These are phyloP conservation scores for Lactarius psammicola DNA, from an alignment of 768 basidiomycete species.

Conservation along the genomic window DNA sequence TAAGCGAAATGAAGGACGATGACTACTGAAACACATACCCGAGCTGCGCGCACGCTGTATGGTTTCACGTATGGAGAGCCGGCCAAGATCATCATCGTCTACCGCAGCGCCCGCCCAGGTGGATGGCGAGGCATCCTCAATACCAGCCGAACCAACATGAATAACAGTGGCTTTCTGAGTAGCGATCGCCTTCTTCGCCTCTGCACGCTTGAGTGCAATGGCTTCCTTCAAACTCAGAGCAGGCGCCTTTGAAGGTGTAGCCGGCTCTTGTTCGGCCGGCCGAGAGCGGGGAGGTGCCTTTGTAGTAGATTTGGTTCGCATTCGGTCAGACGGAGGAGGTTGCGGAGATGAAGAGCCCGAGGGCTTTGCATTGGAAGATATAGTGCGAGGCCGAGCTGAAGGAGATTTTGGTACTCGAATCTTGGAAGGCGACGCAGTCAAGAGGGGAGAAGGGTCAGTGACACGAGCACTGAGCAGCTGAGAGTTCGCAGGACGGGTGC, in stretches of 20 bases:
- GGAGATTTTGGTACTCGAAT: constrained; percentile 14
- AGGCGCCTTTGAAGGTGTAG: constrained; percentile 36
- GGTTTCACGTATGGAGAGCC: constrained; percentile 66
- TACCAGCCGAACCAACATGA: constrained; percentile 35
- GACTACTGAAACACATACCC: constrained; percentile 51
- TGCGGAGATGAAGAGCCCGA: neutral
- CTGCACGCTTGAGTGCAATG: constrained; percentile 75
- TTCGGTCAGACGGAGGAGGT: neutral
- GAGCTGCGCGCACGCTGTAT: constrained; percentile 76
- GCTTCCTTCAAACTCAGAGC: constrained; percentile 65
- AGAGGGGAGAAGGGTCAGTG: neutral
- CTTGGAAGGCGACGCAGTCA: neutral
- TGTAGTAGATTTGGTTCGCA: constrained; percentile 4
- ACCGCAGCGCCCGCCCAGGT: constrained; percentile 34
- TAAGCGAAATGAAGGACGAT: constrained; percentile 41
- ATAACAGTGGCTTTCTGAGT: constrained; percentile 31
- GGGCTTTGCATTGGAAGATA: constrained; percentile 8
- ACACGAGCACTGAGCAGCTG: neutral
- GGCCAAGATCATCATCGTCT: constrained; percentile 53
- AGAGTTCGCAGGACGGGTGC: neutral
- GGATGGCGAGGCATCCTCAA: constrained; percentile 51
- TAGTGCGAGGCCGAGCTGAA: constrained; percentile 4
- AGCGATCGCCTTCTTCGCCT: constrained; percentile 59
- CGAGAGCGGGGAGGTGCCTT: constrained; percentile 9
- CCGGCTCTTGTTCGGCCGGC: constrained; percentile 6